phyloP scores from a whole-genome alignment of 208 protist genomes.

The Acanthamoeba culbertsoni region DNA sequence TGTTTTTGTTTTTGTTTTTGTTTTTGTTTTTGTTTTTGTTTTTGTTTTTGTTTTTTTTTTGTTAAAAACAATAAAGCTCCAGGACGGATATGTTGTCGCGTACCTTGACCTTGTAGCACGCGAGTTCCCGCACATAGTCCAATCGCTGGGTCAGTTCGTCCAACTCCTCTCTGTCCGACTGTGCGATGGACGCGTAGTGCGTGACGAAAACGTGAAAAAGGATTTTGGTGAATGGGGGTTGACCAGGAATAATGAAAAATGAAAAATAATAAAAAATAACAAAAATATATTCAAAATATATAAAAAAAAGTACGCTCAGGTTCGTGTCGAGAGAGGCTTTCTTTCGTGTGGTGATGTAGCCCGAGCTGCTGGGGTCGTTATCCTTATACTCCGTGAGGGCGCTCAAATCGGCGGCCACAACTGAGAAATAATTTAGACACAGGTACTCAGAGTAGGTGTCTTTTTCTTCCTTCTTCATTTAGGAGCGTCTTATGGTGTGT shows the following conservation, averaged over 20 bases:
- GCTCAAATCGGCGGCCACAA: neutral
- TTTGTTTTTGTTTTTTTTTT: no score
- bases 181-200: neutral
- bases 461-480: no score
- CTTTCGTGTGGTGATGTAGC: neutral
- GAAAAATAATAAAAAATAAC: no score
- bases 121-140: neutral
- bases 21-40: no score
- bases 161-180: neutral
- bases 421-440: neutral
- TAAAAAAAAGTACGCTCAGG: neutral
- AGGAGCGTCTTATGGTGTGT: neutral
- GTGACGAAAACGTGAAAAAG: neutral
- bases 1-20: no score
- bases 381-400: constrained; percentile 28
- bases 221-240: no score
- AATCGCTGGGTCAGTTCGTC: neutral
- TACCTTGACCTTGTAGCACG: constrained; percentile 19
- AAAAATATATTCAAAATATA: no score
- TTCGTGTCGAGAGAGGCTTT: neutral
- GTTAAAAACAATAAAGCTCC: no score
- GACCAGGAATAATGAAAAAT: no score
- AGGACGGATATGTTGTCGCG: no score
- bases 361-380: neutral
- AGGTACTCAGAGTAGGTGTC: neutral